Evolutionary conservation across 1,284 basidiomycete species (phyloP), one percentile per base, ranked within the genome.

Genomic region (Marasmius tenuissimus): DNA sequence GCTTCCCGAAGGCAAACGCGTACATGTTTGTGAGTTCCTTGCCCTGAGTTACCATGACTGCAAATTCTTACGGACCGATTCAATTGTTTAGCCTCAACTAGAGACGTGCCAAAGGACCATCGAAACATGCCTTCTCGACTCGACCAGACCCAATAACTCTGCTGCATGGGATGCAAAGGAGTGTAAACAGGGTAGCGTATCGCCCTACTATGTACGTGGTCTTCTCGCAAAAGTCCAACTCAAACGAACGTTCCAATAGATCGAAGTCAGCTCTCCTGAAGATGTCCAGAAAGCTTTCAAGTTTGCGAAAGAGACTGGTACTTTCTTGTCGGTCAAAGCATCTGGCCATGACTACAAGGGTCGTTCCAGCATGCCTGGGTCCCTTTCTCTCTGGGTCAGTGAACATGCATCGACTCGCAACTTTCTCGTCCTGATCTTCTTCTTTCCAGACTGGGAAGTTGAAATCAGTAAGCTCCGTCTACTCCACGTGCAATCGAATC

Each of bases 281-380:
- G 52, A 54, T 18, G 52, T 54, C 11, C 52, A 37, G 35, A 37
- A 11, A 18, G 52, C 52, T 14, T 54, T 54, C 35, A 14, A 37
- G 4, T 37, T 54, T 34, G 33, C 52, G 20, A 38, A 54, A 54
- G 34, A 57, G 12, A 77, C 75, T 4, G 73, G 74, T 12, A 67
- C 76, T 10, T 71, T 68, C 2, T 65, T 81, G 0, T 73, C 73
- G 2, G 75, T 80, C 39, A 79, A 80, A 65, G 78, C 76, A 65
- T 75, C 75, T 54, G 77, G 77, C 1, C 77, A 78, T 61, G 76
- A 78, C 63, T 78, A 76, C 65, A 75, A 75, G 63, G 77, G 77
- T 11, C 69, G 77, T n/a, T 75, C 74, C 0, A 73, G 71, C 51
- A 67, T 68, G n/a, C 64, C 65, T 18, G 67, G 68, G 45, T 71